Percentiles rank a stretch among this genome's conserved stretches.
These are phyloP conservation scores for Colletotrichum paranaense DNA, from an alignment of 2,329 filamentous ascomycete species.

Conservation along the genomic window DNA sequence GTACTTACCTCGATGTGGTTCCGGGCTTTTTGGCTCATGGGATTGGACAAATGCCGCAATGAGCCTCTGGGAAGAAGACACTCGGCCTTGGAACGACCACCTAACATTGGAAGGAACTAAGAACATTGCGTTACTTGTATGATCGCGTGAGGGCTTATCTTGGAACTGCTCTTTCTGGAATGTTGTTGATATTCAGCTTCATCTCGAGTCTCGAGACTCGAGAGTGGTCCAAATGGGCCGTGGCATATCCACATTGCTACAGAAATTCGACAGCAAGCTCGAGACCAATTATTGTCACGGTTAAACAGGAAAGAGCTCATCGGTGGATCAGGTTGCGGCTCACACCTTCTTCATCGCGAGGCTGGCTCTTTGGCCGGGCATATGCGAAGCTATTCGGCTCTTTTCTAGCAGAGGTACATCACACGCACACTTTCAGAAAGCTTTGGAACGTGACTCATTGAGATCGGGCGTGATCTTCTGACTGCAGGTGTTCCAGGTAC, in stretches of 20 bases:
- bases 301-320: neutral
- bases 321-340: neutral
- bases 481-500: no score
- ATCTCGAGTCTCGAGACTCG: no score
- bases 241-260: neutral
- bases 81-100: no score
- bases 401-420: no score
- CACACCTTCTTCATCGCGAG: neutral
- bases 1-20: no score
- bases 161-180: neutral
- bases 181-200: no score
- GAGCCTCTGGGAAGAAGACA: no score
- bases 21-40: no score
- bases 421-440: no score
- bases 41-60: no score
- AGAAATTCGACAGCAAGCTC: neutral
- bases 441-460: no score
- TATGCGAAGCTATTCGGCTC: neutral
- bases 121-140: accelerated
- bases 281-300: neutral
- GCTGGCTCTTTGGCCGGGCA: neutral
- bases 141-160: neutral
- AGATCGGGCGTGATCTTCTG: no score
- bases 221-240: neutral
- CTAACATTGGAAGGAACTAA: neutral